Evolutionary conservation across 83 land plant species (phyloP), one percentile per base, ranked within the genome.

Genomic region (Thuja plicata): DNA sequence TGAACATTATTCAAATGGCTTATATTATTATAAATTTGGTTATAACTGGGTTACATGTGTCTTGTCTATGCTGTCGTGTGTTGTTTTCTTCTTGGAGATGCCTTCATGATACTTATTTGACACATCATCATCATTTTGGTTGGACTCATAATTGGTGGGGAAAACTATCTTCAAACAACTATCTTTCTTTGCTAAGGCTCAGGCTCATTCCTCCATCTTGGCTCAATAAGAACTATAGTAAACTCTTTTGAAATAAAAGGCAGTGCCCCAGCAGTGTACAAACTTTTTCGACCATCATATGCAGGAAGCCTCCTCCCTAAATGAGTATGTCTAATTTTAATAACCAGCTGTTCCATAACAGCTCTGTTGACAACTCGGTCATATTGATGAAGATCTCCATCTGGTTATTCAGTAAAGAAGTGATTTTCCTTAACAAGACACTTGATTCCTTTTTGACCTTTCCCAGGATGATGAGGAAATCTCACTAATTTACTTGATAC

Each of bases 261-360:
- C 6, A 97, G 94, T 0, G 95, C 91, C 17, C 99, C 98, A 37
- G 96, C 96, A 30, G 97, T 97, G 85, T 96, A 97, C 12, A 97
- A 92, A 87, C 95, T 95, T 93, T 95, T 97, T 30, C 98, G 71
- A 2, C 97, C 98, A 93, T 97, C 98, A 92, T 97, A 97, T 15
- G 96, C 96, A 85, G 99, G 99, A 8, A 97, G 94, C 40, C 98
- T 88, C 43, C 87, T 91, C 50, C 96, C 96, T 60, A 97, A 90
- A 87, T 94, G 93, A 24, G 97, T 90, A 27, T 92, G 95, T 80
- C 92, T 86, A 82, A 96, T 89, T n/a, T 90, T 76, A 62, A 88
- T 92, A 21, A 97, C 99, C 37, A 97, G 94, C 89, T 93, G 89
- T 66, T 87, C 92, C 94, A 97, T 95, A 35, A 97, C 92, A 89